Conservation (phyloP, 2,329 filamentous ascomycete genomes). For the Botrytis hyacinthi region DNA sequence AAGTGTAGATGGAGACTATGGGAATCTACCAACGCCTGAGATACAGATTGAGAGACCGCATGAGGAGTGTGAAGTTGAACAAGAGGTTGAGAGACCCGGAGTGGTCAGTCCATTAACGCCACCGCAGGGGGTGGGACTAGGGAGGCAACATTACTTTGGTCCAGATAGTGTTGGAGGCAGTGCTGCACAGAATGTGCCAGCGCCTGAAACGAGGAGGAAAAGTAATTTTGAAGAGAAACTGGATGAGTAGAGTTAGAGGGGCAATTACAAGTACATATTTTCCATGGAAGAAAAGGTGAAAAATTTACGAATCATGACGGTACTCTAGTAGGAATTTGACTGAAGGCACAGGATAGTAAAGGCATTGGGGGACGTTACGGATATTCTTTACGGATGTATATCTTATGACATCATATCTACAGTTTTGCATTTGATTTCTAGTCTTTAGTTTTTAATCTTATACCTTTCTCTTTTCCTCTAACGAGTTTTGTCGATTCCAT, state of each 20-base stretch:
- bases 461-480: neutral
- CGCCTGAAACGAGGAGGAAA: constrained; percentile 24
- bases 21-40: neutral
- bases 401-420: neutral
- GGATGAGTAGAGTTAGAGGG: constrained; percentile 24
- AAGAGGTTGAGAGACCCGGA: neutral
- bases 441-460: neutral
- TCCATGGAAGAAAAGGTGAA: neutral
- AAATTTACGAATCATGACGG: constrained; percentile 11
- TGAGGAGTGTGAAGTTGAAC: neutral
- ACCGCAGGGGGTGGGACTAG: constrained; percentile 21
- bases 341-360: neutral
- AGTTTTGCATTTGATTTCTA: neutral
- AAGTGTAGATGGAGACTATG: constrained; percentile 26
- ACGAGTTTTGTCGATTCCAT: neutral
- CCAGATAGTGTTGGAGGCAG: constrained; percentile 27
- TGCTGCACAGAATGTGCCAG: constrained; percentile 1
- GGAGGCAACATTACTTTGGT: constrained; percentile 8
- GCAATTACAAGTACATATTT: neutral
- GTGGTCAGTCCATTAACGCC: constrained; percentile 31
- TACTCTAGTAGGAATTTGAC: neutral
- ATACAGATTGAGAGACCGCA: neutral
- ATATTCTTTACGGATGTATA: neutral
- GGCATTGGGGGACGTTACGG: neutral
- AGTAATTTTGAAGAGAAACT: constrained; percentile 36